These are phyloP conservation scores for Russula emetica DNA, from an alignment of 768 basidiomycete species.

Conservation along the genomic window DNA sequence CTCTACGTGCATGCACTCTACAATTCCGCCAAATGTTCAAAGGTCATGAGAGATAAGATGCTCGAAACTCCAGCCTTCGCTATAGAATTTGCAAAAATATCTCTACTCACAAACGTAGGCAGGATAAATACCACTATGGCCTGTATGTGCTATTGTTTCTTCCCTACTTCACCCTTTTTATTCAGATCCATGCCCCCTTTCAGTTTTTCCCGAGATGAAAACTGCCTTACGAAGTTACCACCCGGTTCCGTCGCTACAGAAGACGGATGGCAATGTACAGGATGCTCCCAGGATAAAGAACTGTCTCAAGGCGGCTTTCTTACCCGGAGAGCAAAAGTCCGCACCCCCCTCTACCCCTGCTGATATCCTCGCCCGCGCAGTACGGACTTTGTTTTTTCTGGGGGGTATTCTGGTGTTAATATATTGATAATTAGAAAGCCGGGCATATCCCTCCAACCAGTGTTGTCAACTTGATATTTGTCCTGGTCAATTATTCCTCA, in stretches of 20 bases:
- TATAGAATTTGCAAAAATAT: slow-evolving; percentile 76
- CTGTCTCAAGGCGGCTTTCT: slow-evolving; percentile 74
- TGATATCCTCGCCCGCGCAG: slow-evolving; percentile 65
- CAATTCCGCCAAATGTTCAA: slow-evolving; percentile 79
- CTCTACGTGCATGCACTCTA: slow-evolving; percentile 80
- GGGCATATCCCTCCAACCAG: slow-evolving; percentile 75
- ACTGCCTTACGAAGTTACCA: slow-evolving; percentile 87
- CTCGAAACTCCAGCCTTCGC: slow-evolving; percentile 73
- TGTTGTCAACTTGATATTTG: slow-evolving; percentile 81
- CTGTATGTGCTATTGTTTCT: slow-evolving; percentile 43
- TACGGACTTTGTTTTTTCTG: slow-evolving; percentile 37
- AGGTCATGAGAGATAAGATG: slow-evolving; percentile 86
- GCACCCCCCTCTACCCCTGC: slow-evolving; percentile 68
- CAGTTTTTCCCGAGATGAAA: slow-evolving; percentile 93
- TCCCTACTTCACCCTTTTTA: slow-evolving; percentile 15
- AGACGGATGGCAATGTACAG: slow-evolving; percentile 82
- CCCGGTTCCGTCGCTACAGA: slow-evolving; percentile 84
- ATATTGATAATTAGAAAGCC: slow-evolving; percentile 41
- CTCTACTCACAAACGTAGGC: slow-evolving; percentile 83
- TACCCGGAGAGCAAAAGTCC: slow-evolving; percentile 62
- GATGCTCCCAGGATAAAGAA: slow-evolving; percentile 92
- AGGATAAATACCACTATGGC: slow-evolving; percentile 92
- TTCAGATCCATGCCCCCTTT: slow-evolving; percentile 19
- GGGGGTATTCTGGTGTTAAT: slow-evolving; percentile 13
- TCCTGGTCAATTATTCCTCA: slow-evolving; percentile 71